These are phyloP conservation scores for Sporisorium graminicola DNA, from an alignment of 1,284 basidiomycete genomes.

Conservation along the genomic window DNA sequence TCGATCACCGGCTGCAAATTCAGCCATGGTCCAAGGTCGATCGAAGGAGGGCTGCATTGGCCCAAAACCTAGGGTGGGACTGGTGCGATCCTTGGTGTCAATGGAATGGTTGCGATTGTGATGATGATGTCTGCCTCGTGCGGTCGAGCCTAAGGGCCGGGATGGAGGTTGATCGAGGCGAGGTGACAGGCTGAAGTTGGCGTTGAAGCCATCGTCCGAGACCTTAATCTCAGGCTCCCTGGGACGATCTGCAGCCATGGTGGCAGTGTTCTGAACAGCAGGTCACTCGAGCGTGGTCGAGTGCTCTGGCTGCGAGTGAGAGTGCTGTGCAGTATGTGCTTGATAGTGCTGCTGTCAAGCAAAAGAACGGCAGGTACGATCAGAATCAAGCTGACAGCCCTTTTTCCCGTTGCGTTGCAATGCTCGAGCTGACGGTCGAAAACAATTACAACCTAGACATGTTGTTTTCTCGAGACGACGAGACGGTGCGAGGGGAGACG, in stretches of 20 bases:
- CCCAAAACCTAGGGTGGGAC: constrained; percentile 51
- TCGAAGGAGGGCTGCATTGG: constrained; percentile 36
- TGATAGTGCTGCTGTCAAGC: not conserved
- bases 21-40: constrained; percentile 30
- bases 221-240: constrained; percentile 46
- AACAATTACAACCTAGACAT: constrained; percentile 14
- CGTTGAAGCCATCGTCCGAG: constrained; percentile 48
- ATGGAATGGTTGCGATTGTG: constrained; percentile 53
- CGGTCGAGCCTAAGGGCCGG: constrained; percentile 21
- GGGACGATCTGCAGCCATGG: constrained; percentile 36
- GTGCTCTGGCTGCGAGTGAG: not conserved
- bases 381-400: not conserved
- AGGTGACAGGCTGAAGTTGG: constrained; percentile 46
- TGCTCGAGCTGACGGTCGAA: constrained; percentile 2
- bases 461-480: not conserved
- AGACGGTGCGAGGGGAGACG: not conserved
- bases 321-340: not conserved
- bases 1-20: constrained; percentile 7
- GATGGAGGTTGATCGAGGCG: constrained; percentile 37
- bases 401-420: not conserved
- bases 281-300: not conserved
- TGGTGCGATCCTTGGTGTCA: constrained; percentile 55
- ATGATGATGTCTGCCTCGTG: constrained; percentile 35
- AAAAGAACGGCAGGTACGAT: not conserved
- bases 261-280: not conserved